Conservation (phyloP, 2,329 filamentous ascomycete species). For the Spiromastix sp. region DNA sequence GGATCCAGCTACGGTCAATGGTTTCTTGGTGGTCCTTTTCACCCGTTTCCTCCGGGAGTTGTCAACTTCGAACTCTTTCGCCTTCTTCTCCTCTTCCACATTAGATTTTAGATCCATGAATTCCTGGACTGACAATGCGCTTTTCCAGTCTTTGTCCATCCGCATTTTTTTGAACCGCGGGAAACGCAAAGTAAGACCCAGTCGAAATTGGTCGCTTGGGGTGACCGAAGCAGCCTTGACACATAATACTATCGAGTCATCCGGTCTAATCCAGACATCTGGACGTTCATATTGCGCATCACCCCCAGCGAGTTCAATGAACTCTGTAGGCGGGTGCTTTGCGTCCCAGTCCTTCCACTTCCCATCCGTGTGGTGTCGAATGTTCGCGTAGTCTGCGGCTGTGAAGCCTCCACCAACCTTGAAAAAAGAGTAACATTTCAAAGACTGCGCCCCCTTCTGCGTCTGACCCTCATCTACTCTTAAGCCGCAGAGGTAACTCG, state of each 20-base stretch:
- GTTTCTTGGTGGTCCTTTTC: constrained; percentile 51
- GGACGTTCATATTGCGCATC: constrained; percentile 67
- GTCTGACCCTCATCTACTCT: constrained; percentile 61
- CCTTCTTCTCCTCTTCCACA: constrained; percentile 59
- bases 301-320: constrained; percentile 72
- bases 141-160: constrained; percentile 74
- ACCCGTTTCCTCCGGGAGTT: constrained; percentile 53
- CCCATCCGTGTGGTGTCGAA: constrained; percentile 74
- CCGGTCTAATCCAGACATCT: constrained; percentile 86
- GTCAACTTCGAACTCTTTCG: constrained; percentile 66
- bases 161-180: constrained; percentile 77
- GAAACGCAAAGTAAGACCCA: constrained; percentile 71
- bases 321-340: constrained; percentile 63
- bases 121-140: constrained; percentile 65
- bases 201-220: constrained; percentile 66
- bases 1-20: constrained; percentile 64
- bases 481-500: constrained; percentile 84
- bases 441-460: constrained; percentile 43
- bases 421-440: constrained; percentile 89
- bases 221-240: constrained; percentile 79
- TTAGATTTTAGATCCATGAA: constrained; percentile 62
- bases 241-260: constrained; percentile 75
- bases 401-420: constrained; percentile 94
- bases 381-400: constrained; percentile 71
- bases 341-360: constrained; percentile 85